Evolutionary conservation across 139 green algal species (phyloP).

Genomic region (Mesotaenium endlicherianum): DNA sequence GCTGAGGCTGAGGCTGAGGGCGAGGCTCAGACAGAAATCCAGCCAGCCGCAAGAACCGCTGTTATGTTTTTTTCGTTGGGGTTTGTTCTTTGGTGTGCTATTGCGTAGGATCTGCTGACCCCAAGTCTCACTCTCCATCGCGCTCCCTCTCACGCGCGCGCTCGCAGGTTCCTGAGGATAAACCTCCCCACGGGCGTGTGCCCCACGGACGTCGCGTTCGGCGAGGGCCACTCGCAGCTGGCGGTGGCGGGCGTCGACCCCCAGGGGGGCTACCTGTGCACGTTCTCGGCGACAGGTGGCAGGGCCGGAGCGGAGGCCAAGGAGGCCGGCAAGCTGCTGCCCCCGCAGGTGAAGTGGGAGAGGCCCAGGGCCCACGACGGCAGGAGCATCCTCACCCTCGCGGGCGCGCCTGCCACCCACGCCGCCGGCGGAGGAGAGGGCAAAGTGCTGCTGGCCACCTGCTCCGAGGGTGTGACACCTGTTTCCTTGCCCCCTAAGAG

Average conservation of each 20-base stretch:
- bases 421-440: slow-evolving; percentile 9
- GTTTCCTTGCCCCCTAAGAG: too few species aligned
- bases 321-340: slow-evolving; percentile 39
- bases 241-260: background rate
- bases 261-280: slow-evolving; percentile 2
- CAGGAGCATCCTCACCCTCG: slow-evolving; percentile 38
- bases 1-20: too few species aligned
- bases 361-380: background rate
- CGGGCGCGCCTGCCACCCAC: background rate
- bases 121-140: background rate
- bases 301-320: slow-evolving; percentile 17
- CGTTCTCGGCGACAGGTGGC: slow-evolving; percentile 28
- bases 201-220: slow-evolving; percentile 25
- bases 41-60: background rate
- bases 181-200: slow-evolving; percentile 28
- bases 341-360: slow-evolving; percentile 45
- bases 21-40: background rate
- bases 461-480: slow-evolving; percentile 52
- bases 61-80: background rate
- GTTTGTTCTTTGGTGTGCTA: background rate
- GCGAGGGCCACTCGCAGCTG: background rate
- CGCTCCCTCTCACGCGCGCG: background rate
- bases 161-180: slow-evolving; percentile 36
- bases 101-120: background rate
- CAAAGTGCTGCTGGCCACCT: slow-evolving; percentile 29